phyloP scores from a whole-genome alignment of 306 rosid species.

The Mimosa pudica region DNA sequence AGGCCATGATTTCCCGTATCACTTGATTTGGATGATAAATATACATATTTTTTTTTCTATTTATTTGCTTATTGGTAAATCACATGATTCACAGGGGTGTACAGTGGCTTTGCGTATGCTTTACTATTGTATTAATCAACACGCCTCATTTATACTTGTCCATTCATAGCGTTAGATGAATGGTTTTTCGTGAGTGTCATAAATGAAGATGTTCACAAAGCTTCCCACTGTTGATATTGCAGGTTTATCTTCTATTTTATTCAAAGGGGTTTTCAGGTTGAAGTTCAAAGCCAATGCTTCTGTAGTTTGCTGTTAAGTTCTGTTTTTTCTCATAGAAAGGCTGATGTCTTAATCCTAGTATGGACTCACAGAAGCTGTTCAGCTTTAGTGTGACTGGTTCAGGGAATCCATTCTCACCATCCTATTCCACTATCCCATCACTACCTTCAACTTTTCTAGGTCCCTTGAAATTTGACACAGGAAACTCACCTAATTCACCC shows the following conservation, averaged over 20 bases:
- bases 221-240: slow-evolving; percentile 40
- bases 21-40: neutral
- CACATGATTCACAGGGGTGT: neutral
- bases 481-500: slow-evolving; percentile 73
- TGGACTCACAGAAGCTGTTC: slow-evolving; percentile 79
- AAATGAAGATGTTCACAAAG: slow-evolving; percentile 7
- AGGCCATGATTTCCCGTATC: neutral
- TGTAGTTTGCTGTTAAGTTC: slow-evolving; percentile 26
- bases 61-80: slow-evolving; percentile 2
- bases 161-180: neutral
- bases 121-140: neutral
- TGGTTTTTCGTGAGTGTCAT: neutral
- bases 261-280: slow-evolving; percentile 10
- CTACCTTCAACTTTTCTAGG: slow-evolving; percentile 57
- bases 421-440: slow-evolving; percentile 61
- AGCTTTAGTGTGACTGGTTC: slow-evolving; percentile 56
- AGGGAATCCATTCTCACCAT: slow-evolving; percentile 55
- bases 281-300: slow-evolving; percentile 26
- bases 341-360: slow-evolving; percentile 55
- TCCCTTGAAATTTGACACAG: slow-evolving; percentile 56
- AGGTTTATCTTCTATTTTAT: slow-evolving; percentile 38
- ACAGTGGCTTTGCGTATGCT: neutral
- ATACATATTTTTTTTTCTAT: slow-evolving; percentile 1
- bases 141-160: neutral
- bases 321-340: slow-evolving; percentile 22